These are phyloP conservation scores for Phytophthora kernoviae DNA, from an alignment of 352 stramenopile genomes.

Conservation along the genomic window DNA sequence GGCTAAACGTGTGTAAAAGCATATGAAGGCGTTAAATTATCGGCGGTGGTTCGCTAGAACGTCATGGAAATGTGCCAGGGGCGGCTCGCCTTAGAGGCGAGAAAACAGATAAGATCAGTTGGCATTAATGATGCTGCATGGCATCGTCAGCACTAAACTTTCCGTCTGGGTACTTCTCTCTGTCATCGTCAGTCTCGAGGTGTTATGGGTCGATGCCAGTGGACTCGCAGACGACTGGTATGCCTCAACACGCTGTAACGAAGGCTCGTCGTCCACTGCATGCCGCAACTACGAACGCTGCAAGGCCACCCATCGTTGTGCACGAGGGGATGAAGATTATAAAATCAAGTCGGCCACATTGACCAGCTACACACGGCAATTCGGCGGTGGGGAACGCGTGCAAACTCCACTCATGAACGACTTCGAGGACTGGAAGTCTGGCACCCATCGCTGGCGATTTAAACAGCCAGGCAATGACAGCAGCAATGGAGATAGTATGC, in stretches of 20 bases:
- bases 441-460: conserved; percentile 77
- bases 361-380: conserved; percentile 85
- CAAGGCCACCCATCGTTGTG: conserved; percentile 94
- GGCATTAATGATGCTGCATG: neutral
- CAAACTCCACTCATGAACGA: conserved; percentile 88
- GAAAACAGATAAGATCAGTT: no score
- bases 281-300: conserved; percentile 92
- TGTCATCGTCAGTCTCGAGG: neutral
- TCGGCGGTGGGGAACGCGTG: conserved; percentile 73
- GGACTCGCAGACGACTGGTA: conserved; percentile 60
- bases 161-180: conserved; percentile 4
- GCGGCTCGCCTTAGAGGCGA: no score
- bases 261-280: conserved; percentile 37
- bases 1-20: no score
- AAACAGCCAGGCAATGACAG: conserved; percentile 8
- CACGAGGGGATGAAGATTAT: conserved; percentile 91
- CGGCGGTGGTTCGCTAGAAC: no score
- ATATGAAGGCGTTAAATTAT: no score
- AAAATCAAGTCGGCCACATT: conserved; percentile 67
- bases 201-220: neutral
- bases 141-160: neutral
- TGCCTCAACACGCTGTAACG: conserved; percentile 59
- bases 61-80: no score
- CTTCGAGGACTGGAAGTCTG: conserved; percentile 97
- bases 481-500: conserved; percentile 14